Base-by-base conservation (phyloP, 257 asterid genomes). In the Solanum chilense region DNA sequence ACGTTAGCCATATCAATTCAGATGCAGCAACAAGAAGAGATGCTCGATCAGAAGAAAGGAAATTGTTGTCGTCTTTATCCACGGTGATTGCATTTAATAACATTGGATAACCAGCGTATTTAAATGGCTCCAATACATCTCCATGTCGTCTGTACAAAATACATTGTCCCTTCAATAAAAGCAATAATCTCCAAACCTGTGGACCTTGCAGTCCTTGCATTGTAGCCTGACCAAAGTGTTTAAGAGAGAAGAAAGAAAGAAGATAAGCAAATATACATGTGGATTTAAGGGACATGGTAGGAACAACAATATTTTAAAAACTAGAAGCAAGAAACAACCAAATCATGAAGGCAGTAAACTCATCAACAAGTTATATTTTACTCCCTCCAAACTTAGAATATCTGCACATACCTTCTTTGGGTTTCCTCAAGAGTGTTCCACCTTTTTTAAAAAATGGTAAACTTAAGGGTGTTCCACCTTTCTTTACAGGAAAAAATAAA, bases 121-220 rank as follows among this genome's bases (percentile, higher is more conserved):
- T 97, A 90, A 97, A 97, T 58, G 99, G 99, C 93, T 89, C 95
- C 91, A 97, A 88, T 85, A 97, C 93, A 90, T 89, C 80, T 82
- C 98, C 99, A 90, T 97, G 93, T 75, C 97, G 97, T 88, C 99
- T 93, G 88, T 94, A 97, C 47, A 97, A 92, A 87, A 95, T 97
- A 93, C 99, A 97, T 89, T 97, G 99, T 86, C 98, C 99, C 91
- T 93, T 97, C 89, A 97, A 92, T 82, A 97, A 91, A 87, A 97
- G 96, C 90, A 95, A 90, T 90, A 96, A 89, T 90, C 99, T 94
- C 99, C 99, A 97, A 86, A 92, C 91, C 89, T 97, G 99, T 83
- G 99, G 99, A 45, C 99, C 99, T 93, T 94, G 95, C 88, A 97
- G 92, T 82, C 99, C 99, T 93, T 97, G 99, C 98, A 97, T 95